Evolutionary conservation across 1,139 yeast genomes (phyloP).

Genomic region (Meyerozyma sp.): DNA sequence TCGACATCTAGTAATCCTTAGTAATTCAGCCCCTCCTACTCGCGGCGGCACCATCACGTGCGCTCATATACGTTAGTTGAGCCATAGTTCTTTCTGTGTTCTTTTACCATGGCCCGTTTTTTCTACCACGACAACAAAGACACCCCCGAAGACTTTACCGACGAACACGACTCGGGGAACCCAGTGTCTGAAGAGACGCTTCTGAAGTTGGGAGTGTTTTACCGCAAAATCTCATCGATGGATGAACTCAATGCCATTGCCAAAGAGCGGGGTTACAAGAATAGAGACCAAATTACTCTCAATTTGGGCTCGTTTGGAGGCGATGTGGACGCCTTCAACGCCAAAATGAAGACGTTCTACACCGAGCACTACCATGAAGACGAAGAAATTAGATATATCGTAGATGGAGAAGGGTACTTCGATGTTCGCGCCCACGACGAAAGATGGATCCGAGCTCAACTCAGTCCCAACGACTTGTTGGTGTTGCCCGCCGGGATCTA

Average conservation of each 20-base stretch:
- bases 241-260: slow-evolving; percentile 68
- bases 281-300: slow-evolving; percentile 68
- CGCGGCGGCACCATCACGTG: neutral
- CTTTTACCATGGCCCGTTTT: slow-evolving; percentile 37
- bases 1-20: no score
- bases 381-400: slow-evolving; percentile 87
- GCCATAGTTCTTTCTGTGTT: neutral
- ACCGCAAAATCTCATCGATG: slow-evolving; percentile 46
- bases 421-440: slow-evolving; percentile 72
- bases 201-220: slow-evolving; percentile 62
- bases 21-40: no score
- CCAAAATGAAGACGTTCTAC: slow-evolving; percentile 67
- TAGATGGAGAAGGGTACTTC: slow-evolving; percentile 89
- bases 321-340: slow-evolving; percentile 52
- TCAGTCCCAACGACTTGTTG: slow-evolving; percentile 61
- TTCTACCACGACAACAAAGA: slow-evolving; percentile 71
- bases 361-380: slow-evolving; percentile 93
- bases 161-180: slow-evolving; percentile 67
- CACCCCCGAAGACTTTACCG: slow-evolving; percentile 59
- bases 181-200: slow-evolving; percentile 48
- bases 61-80: neutral
- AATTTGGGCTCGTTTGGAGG: slow-evolving; percentile 61
- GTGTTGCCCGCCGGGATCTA: slow-evolving; percentile 88
- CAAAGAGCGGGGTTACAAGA: slow-evolving; percentile 63
- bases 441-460: slow-evolving; percentile 73